Evolutionary conservation across 352 stramenopile genomes (phyloP).

Genomic region (Peronospora belbahrii): DNA sequence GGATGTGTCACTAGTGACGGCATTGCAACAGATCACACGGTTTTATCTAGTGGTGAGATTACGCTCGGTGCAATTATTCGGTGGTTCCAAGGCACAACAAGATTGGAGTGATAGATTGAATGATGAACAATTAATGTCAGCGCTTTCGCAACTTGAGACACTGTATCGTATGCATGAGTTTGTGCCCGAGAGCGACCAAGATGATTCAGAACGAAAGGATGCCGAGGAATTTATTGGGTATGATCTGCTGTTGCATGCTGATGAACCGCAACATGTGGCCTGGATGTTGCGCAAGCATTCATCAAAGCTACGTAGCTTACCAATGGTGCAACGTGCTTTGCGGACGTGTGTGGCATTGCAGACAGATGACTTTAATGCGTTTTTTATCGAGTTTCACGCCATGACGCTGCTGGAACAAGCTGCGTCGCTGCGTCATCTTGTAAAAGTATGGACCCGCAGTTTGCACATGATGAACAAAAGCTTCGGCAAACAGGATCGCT

Average conservation of each 20-base stretch:
- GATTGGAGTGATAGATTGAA: constrained; percentile 68
- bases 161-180: constrained; percentile 26
- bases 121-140: constrained; percentile 58
- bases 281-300: constrained; percentile 35
- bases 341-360: constrained; percentile 50
- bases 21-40: constrained; percentile 39
- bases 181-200: not conserved
- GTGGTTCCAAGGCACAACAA: constrained; percentile 4
- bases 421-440: constrained; percentile 32
- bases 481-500: constrained; percentile 50
- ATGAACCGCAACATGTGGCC: constrained; percentile 36
- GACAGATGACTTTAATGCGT: constrained; percentile 32
- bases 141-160: constrained; percentile 41
- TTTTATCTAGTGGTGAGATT: constrained; percentile 54
- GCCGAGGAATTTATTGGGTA: constrained; percentile 45
- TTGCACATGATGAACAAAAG: constrained; percentile 53
- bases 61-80: constrained; percentile 32
- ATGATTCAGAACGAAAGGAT: constrained; percentile 9
- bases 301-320: constrained; percentile 5
- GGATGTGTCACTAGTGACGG: constrained; percentile 24
- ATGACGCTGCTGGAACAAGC: constrained; percentile 41
- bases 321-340: constrained; percentile 30
- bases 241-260: constrained; percentile 46
- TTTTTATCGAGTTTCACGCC: constrained; percentile 16
- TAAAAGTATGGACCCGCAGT: constrained; percentile 26